A percentile compares a stretch with the other conserved stretches of the same genome.
phyloP scores from a whole-genome alignment of 148 eudicot species.

The Cornus florida region DNA sequence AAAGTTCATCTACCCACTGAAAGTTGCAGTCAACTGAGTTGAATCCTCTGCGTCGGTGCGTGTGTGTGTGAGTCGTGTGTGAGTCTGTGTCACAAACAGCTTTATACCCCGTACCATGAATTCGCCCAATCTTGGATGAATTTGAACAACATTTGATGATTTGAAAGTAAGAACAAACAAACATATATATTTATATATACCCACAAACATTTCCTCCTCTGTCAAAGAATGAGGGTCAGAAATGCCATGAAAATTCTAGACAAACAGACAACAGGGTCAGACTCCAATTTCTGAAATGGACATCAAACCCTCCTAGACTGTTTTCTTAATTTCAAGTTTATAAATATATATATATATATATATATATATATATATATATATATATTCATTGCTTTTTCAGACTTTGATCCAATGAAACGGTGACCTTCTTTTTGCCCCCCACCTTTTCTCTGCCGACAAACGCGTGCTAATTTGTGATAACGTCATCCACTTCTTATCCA shows the following conservation, averaged over 20 bases:
- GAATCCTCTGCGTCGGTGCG: not conserved
- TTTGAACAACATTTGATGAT: no score
- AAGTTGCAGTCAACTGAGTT: not conserved
- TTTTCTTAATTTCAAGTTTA: not conserved
- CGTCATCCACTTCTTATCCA: constrained; percentile 4
- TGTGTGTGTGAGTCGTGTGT: not conserved
- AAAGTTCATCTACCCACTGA: not conserved
- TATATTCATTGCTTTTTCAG: not conserved
- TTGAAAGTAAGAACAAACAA: no score
- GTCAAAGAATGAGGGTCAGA: not conserved
- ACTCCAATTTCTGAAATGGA: not conserved
- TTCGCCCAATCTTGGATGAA: no score
- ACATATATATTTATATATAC: no score
- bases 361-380: no score
- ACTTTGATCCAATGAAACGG: constrained; percentile 15
- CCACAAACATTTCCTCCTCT: no score
- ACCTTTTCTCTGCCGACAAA: constrained; percentile 1
- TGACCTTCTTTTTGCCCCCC: not conserved
- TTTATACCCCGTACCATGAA: no score
- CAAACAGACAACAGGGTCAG: constrained; percentile 18
- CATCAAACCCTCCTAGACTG: not conserved
- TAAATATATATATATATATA: not conserved
- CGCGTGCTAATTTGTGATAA: constrained; percentile 19
- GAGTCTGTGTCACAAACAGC: no score
- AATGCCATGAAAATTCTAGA: constrained; percentile 9